Evolutionary conservation across 2,329 filamentous ascomycete genomes (phyloP), one percentile per base, ranked within the genome.

Genomic region (Penicillium sp.): DNA sequence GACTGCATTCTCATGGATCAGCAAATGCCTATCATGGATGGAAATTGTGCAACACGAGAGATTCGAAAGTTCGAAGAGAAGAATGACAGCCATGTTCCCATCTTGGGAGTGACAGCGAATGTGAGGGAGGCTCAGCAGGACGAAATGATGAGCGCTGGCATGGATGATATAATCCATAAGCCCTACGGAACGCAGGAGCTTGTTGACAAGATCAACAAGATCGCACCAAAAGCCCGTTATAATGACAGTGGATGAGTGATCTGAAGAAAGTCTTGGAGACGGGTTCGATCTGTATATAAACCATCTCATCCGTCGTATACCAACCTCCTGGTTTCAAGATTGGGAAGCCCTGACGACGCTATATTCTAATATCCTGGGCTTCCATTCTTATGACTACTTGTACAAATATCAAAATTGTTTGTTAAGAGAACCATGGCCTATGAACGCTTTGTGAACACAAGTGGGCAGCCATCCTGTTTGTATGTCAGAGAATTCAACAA

Each of bases 1-100:
- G 84, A 84, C 8, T 79, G 91, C 43, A 86, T 92, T 11, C 72
- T 92, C 5, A 91, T 92, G 88, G 89, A 92, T 66, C 79, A 91
- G 45, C 88, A 92, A 65, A 92, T 92, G 89, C 89, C 89, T 1
- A 81, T 91, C 41, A 92, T 92, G 89, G 88, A 92, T 64, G 89
- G 89, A 34, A 83, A 89, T 71, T 88, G 87, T 2, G 90, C 88
- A 58, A 86, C 88, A 11, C 79, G 81, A 40, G 82, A 78, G 55
- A 91, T 93, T 49, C 81, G 89, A 16, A 81, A 87, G 55, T 76
- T 89, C 16, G 88, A 92, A 68, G 75, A 74, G 45, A 78, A 83
- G 49, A 84, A 84, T 18, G 48, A 52, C 2, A 32, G 50, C 4
- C 66, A 68, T 57, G 57, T 72, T 9, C 70, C 70, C 1, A 62